Percentiles rank a stretch among this genome's conserved stretches.
Conservation (phyloP, 179 eudicot genomes). For the Silene noctiflora region DNA sequence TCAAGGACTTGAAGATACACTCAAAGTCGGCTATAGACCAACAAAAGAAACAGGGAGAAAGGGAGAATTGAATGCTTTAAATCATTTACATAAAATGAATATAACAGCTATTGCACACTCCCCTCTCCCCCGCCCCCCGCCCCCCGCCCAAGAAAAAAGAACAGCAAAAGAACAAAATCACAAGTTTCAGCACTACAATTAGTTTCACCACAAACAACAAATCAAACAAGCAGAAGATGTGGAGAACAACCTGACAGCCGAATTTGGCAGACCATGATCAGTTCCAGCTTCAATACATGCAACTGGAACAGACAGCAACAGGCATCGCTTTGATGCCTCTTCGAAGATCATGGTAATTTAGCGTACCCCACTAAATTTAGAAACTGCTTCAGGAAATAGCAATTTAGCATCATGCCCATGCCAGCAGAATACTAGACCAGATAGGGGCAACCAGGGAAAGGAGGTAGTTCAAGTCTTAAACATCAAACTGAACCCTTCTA, state of each 20-base stretch:
- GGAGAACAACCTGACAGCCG: slow-evolving; percentile 69
- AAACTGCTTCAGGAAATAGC: background rate
- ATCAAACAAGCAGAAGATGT: slow-evolving; percentile 17
- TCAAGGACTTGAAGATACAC: background rate
- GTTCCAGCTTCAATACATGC: slow-evolving; percentile 88
- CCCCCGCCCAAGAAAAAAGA: background rate
- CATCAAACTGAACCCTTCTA: background rate
- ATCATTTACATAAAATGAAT: background rate
- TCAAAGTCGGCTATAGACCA: no score
- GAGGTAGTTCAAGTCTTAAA: background rate
- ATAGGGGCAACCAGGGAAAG: background rate
- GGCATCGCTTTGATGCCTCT: slow-evolving; percentile 74
- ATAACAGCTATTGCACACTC: background rate
- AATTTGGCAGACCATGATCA: slow-evolving; percentile 69
- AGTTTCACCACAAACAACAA: background rate
- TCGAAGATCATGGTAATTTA: no score
- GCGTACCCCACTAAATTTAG: no score
- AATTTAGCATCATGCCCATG: background rate
- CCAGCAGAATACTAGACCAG: background rate
- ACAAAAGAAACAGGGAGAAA: background rate
- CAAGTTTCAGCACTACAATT: background rate
- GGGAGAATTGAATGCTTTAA: background rate
- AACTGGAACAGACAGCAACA: slow-evolving; percentile 64
- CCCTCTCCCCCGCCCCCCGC: background rate
- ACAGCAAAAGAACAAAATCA: background rate